Conservation (phyloP, 371 early-diverging fungal species). For the Neoconidiobolus thromboides region DNA sequence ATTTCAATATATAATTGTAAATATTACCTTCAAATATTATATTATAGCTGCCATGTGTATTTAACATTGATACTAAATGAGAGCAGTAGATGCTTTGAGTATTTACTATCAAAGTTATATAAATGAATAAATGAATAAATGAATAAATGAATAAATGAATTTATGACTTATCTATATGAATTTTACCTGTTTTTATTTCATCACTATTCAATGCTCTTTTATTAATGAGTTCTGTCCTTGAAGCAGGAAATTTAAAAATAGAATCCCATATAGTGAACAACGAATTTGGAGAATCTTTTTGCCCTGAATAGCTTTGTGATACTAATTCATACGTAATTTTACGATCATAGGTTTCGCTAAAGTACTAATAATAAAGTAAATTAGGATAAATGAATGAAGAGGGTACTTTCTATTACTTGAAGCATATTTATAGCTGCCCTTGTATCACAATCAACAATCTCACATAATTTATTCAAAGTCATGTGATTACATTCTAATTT, state of each 20-base stretch:
- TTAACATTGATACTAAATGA: constrained; percentile 23
- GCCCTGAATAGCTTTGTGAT: constrained; percentile 31
- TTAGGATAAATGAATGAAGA: background rate
- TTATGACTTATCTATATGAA: too few relatives aligned
- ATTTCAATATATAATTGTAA: background rate
- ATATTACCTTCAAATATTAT: constrained; percentile 54
- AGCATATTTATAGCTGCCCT: constrained; percentile 70
- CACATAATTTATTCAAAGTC: constrained; percentile 49
- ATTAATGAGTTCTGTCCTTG: background rate
- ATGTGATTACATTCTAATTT: constrained; percentile 51
- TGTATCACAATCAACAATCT: constrained; percentile 68
- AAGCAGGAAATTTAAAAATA: constrained; percentile 27
- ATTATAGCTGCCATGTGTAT: constrained; percentile 46
- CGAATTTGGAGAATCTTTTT: constrained; percentile 63
- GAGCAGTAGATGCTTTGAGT: constrained; percentile 25
- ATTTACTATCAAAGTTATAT: constrained; percentile 8
- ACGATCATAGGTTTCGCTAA: constrained; percentile 2
- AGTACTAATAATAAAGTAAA: constrained; percentile 4
- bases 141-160: too few relatives aligned
- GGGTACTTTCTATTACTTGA: constrained; percentile 32
- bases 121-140: too few relatives aligned
- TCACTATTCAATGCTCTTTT: too few relatives aligned
- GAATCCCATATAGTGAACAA: constrained; percentile 62
- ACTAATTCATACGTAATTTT: constrained; percentile 36
- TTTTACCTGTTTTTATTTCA: too few relatives aligned